phyloP scores from a whole-genome alignment of 441 rosid genomes.

The Erodium chrysanthum region DNA sequence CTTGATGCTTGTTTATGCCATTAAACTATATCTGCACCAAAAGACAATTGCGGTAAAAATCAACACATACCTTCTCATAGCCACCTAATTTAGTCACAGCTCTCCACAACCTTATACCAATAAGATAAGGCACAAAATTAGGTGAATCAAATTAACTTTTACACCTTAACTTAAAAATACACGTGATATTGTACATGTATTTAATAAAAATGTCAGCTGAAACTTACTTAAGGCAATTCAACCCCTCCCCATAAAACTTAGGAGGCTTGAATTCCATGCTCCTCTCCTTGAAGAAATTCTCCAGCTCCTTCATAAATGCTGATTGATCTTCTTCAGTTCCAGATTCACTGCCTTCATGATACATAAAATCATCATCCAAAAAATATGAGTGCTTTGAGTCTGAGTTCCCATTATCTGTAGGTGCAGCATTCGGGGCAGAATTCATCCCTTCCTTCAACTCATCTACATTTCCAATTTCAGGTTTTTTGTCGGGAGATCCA shows the following conservation, averaged over 20 bases:
- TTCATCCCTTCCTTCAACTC: conserved; percentile 28
- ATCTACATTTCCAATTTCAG: conserved; percentile 26
- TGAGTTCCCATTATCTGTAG: conserved; percentile 29
- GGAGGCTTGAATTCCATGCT: conserved; percentile 62
- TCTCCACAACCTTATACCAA: conserved; percentile 51
- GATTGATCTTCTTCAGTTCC: conserved; percentile 62
- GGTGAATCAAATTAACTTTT: neutral
- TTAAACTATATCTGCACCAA: neutral
- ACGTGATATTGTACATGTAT: neutral
- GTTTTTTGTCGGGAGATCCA: conserved; percentile 27
- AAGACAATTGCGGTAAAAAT: conserved; percentile 3
- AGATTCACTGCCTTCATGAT: conserved; percentile 46
- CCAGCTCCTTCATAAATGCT: conserved; percentile 49
- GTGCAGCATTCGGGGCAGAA: conserved; percentile 20
- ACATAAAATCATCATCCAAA: conserved; percentile 31
- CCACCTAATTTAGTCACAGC: conserved; percentile 61
- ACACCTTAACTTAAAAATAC: conserved; percentile 20
- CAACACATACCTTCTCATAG: conserved; percentile 51
- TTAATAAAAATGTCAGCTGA: neutral
- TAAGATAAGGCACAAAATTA: conserved; percentile 6
- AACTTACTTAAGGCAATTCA: conserved; percentile 64
- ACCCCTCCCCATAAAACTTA: conserved; percentile 56
- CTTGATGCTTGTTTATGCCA: neutral
- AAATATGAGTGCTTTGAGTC: conserved; percentile 36
- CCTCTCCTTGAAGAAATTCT: conserved; percentile 44